These are phyloP conservation scores for Echria macrotheca DNA, from an alignment of 495 filamentous ascomycete species.

Conservation along the genomic window DNA sequence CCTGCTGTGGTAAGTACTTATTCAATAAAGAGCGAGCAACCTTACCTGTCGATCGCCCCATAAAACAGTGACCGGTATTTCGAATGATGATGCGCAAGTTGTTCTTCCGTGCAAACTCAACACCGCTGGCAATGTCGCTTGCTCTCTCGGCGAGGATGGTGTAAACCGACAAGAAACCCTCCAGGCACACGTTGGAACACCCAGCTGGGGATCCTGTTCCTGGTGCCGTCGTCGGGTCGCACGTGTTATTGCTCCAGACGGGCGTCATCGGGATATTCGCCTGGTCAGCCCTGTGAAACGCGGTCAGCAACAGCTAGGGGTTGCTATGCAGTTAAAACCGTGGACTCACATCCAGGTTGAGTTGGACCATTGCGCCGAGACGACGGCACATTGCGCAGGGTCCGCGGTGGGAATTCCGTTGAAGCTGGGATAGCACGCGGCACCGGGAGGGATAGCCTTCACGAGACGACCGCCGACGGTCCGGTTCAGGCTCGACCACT, in stretches of 20 bases:
- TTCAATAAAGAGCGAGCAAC: too few species aligned
- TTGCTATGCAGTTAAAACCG: too few species aligned
- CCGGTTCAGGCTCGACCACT: conserved; percentile 37
- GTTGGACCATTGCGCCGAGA: conserved; percentile 3
- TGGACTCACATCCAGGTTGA: conserved; percentile 1
- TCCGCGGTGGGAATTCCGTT: conserved; percentile 4
- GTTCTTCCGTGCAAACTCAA: conserved; percentile 32
- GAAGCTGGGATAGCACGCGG: conserved; percentile 33
- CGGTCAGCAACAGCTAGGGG: too few species aligned
- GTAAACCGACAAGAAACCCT: background rate
- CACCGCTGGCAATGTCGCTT: background rate
- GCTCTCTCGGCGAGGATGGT: conserved; percentile 3
- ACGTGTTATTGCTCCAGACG: background rate
- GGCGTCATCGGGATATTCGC: background rate
- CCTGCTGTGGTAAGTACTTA: too few species aligned
- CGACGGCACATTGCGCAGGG: conserved; percentile 1
- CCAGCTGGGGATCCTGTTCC: background rate
- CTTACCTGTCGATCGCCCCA: too few species aligned
- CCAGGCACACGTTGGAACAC: background rate
- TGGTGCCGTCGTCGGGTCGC: background rate
- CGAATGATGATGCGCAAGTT: conserved; percentile 38
- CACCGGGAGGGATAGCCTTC: conserved; percentile 42
- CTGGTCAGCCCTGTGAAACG: conserved; percentile 1
- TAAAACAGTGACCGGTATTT: conserved; percentile 38
- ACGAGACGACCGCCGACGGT: conserved; percentile 39